A percentile compares a stretch with the other conserved stretches of the same genome.
These are phyloP conservation scores for Metschnikowia lochheadii DNA, from an alignment of 805 yeast species.

Conservation along the genomic window DNA sequence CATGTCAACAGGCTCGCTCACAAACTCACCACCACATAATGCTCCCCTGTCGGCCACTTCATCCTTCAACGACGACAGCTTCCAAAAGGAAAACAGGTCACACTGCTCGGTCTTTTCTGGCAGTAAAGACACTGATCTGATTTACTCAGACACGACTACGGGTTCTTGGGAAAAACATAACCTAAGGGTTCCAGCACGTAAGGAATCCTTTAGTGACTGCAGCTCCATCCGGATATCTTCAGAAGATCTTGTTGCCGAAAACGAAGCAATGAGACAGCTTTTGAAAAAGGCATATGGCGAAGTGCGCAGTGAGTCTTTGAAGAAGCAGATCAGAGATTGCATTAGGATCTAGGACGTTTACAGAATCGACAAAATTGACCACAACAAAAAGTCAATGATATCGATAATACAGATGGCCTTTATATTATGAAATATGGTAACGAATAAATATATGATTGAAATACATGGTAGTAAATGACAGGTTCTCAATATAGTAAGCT, in stretches of 20 bases:
- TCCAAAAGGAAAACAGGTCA: slow-evolving; percentile 15
- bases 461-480: not conserved
- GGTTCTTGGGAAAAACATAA: slow-evolving; percentile 11
- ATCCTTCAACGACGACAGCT: slow-evolving; percentile 6
- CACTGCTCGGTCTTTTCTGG: slow-evolving; percentile 21
- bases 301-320: slow-evolving; percentile 17
- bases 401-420: no score
- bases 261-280: slow-evolving; percentile 24
- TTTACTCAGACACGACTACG: slow-evolving; percentile 26
- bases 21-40: slow-evolving; percentile 11
- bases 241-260: slow-evolving; percentile 21
- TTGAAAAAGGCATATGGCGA: slow-evolving; percentile 24
- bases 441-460: not conserved
- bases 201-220: slow-evolving; percentile 9
- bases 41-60: slow-evolving; percentile 10
- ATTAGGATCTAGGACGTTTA: slow-evolving; percentile 5
- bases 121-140: slow-evolving; percentile 22
- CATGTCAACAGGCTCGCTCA: slow-evolving; percentile 10
- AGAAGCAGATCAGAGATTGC: slow-evolving; percentile 16
- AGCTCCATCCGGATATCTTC: slow-evolving; percentile 8
- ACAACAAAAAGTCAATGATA: not conserved
- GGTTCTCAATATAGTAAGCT: not conserved
- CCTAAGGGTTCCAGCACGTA: slow-evolving; percentile 4
- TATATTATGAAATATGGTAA: not conserved
- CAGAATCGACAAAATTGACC: not conserved